Conservation (phyloP, 2,329 filamentous ascomycete genomes). For the Microdochium bolleyi region DNA sequence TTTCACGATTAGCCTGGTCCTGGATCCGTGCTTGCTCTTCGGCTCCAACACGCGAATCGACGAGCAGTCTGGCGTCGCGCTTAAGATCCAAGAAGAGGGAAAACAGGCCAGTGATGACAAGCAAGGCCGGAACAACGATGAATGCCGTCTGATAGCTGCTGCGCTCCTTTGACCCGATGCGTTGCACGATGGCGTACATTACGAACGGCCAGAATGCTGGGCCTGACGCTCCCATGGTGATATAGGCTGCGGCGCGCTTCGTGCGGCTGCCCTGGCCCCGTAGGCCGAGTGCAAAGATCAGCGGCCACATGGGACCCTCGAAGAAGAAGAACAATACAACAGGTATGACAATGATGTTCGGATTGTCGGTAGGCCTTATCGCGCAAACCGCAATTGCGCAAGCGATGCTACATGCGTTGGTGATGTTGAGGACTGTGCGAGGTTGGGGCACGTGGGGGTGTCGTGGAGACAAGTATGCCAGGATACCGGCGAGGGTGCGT, state of each 20-base stretch:
- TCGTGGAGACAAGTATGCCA: constrained; percentile 51
- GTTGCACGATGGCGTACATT: constrained; percentile 57
- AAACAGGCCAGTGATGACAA: constrained; percentile 37
- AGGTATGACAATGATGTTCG: constrained; percentile 47
- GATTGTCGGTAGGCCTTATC: constrained; percentile 31
- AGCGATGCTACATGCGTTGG: constrained; percentile 53
- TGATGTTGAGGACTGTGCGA: constrained; percentile 59
- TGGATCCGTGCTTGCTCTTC: constrained; percentile 22
- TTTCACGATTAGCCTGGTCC: constrained; percentile 29
- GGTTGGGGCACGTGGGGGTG: constrained; percentile 51
- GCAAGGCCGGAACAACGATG: constrained; percentile 49
- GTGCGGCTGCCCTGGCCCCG: constrained; percentile 73
- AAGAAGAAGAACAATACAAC: constrained; percentile 69
- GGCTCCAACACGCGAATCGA: constrained; percentile 28
- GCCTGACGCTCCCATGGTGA: constrained; percentile 69
- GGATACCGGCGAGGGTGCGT: constrained; percentile 57
- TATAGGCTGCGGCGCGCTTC: constrained; percentile 69
- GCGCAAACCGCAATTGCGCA: constrained; percentile 39
- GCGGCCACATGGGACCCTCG: constrained; percentile 75
- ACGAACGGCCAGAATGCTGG: constrained; percentile 70
- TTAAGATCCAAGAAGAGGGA: constrained; percentile 39
- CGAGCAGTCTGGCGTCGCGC: constrained; percentile 36
- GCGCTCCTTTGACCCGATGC: constrained; percentile 28
- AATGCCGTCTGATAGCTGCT: constrained; percentile 53
- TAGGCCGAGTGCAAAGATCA: constrained; percentile 72